Percentiles rank a stretch among this genome's conserved stretches.
These are phyloP conservation scores for Yamagishiella unicocca DNA, from an alignment of 139 green algal species.

Conservation along the genomic window DNA sequence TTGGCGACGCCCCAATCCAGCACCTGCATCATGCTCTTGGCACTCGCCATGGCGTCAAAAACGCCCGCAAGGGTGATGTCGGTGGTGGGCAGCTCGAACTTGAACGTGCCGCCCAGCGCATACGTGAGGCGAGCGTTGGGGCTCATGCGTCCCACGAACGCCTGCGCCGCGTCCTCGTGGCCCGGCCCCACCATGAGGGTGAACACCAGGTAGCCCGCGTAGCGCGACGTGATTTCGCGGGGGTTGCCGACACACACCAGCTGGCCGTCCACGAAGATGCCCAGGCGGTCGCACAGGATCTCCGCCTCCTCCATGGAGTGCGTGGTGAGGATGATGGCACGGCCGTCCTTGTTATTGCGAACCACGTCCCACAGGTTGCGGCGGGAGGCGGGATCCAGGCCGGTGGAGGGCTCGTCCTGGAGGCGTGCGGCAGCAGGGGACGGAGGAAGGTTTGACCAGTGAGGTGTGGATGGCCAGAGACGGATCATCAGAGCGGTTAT, in stretches of 20 bases:
- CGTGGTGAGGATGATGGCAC: constrained; percentile 92
- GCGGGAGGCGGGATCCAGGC: constrained; percentile 84
- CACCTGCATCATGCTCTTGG: constrained; percentile 64
- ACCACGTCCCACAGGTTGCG: constrained; percentile 90
- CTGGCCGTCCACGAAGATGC: constrained; percentile 86
- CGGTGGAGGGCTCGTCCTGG: constrained; percentile 94
- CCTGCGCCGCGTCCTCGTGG: constrained; percentile 16
- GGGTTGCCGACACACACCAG: constrained; percentile 93
- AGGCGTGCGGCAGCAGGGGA: neutral
- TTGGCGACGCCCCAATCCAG: constrained; percentile 93
- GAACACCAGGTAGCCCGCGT: constrained; percentile 78
- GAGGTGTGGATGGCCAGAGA: too few relatives aligned
- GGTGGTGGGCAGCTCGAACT: constrained; percentile 78
- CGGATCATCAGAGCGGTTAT: too few relatives aligned
- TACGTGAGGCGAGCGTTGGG: constrained; percentile 77
- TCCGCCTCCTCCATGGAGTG: constrained; percentile 92
- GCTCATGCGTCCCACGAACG: constrained; percentile 42
- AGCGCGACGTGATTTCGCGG: constrained; percentile 82
- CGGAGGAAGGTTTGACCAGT: too few relatives aligned
- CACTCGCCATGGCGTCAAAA: constrained; percentile 71
- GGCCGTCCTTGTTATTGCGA: constrained; percentile 73
- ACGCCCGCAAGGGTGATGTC: constrained; percentile 68
- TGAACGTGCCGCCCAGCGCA: constrained; percentile 67
- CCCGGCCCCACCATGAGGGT: constrained; percentile 78
- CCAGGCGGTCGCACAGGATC: constrained; percentile 82